These are phyloP conservation scores for Nidularia pulvinata DNA, from an alignment of 768 basidiomycete genomes.

Conservation along the genomic window DNA sequence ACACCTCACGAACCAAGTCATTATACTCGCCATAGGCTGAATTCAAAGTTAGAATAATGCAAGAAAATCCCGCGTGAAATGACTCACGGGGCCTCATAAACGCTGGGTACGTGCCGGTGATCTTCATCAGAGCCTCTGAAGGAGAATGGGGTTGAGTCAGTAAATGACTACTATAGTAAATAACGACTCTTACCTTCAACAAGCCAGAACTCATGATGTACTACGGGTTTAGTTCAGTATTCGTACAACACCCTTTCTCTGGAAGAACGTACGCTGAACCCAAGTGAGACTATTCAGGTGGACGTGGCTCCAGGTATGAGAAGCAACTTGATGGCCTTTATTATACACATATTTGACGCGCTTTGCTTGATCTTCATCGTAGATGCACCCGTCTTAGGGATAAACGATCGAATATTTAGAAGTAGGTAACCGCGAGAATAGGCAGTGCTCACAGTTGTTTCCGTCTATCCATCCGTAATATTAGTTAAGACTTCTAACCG, in stretches of 20 bases:
- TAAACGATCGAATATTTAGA: neutral
- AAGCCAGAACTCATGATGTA: conserved; percentile 26
- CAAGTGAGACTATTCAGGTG: conserved; percentile 29
- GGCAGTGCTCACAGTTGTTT: conserved; percentile 21
- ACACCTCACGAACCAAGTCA: conserved; percentile 27
- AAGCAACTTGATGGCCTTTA: conserved; percentile 42
- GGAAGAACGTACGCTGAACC: conserved; percentile 20
- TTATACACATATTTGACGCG: conserved; percentile 31
- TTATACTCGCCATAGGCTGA: conserved; percentile 39
- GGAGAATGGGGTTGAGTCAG: neutral
- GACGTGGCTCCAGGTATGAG: conserved; percentile 47
- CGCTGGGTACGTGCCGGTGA: conserved; percentile 34
- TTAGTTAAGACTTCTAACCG: neutral
- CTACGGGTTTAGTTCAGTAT: conserved; percentile 9
- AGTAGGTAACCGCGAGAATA: neutral
- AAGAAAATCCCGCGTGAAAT: neutral
- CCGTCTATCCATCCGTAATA: conserved; percentile 19
- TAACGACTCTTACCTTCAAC: conserved; percentile 20
- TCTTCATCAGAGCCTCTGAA: conserved; percentile 33
- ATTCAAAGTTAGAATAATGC: neutral
- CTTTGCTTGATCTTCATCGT: conserved; percentile 18
- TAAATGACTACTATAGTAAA: too few relatives aligned
- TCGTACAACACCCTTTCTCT: neutral
- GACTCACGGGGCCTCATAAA: conserved; percentile 37
- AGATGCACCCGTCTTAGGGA: conserved; percentile 32